Evolutionary conservation across 2,329 filamentous ascomycete genomes (phyloP), one percentile per base, ranked within the genome.

Genomic region (Colletotrichum magnum): DNA sequence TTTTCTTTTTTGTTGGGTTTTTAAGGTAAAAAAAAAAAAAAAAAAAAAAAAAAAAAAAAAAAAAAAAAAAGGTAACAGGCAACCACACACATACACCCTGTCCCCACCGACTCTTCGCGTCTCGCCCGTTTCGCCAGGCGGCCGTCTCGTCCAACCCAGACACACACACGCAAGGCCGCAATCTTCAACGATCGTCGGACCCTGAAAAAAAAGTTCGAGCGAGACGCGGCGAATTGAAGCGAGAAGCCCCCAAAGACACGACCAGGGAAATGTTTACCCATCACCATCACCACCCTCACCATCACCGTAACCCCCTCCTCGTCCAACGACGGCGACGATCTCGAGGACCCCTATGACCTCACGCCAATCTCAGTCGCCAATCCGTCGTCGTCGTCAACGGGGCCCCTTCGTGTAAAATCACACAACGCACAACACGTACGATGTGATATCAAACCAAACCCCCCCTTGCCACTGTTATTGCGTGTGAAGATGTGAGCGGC

Each of bases 121-220:
- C 16, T 36, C 54, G 59, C 45, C 59, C 63, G 63, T 66, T 66
- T 61, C 18, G 56, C 21, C 41, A 36, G 63, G 36, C 28, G 48
- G 26, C 39, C 56, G 26, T 41, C 50, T 41, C 28, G 21, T 54
- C 56, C 48, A 66, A 50, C 63, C 56, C 63, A 45, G 53, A 47
- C 13, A 18, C 16, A 16, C 5, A 47, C 43, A 47, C 16, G 16
- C 18, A 21, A 53, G 36, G 50, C 54, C 62, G 39, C 50, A 69
- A 69, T 66, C 66, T 66, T 69, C 66, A 66, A 47, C 45, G 66
- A 69, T 69, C 62, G 66, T 66, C 62, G 66, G 66, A 69, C 66
- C 66, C 66, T 69, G 66, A 47, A 68, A 54, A 32, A 43, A 52
- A 36, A 26, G 28, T 4, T 15, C 4, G 15, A 2, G 7, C 21